Evolutionary conservation across 768 basidiomycete species (phyloP), one percentile per base, ranked within the genome.

Genomic region (Tulasnella sp.): DNA sequence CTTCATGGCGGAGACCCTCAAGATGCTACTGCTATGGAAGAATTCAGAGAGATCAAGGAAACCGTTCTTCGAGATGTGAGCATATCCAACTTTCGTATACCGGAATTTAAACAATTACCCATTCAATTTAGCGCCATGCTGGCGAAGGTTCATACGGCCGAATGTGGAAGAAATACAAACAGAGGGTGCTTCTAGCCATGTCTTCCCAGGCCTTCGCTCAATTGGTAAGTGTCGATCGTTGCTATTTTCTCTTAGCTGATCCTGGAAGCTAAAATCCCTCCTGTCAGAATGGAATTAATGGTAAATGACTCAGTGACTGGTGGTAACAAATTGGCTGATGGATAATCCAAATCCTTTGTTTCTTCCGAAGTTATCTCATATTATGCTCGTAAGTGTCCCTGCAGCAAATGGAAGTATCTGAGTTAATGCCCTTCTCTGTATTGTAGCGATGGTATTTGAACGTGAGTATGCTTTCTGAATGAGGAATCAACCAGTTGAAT

Each of bases 201-300:
- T 87, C 84, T 16, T 88, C 88, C 49, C 92, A 95, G 64, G 85
- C 87, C 35, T 93, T 95, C 66, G 92, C 92, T 37, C 92, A 95
- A 62, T 69, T 95, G 61, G 90, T 89, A 56, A 54, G 86, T 72
- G 4, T 22, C 59, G n/a, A n/a, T n/a, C n/a, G n/a, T n/a, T n/a
- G n/a, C n/a, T n/a, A n/a, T 37, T 51, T 6, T 47, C 44, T 34
- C 12, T 22, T 10, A 31, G 12, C 53, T 29, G 12, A 20, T 25
- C 48, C 31, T 42, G 8, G 20, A 13, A 35, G 24, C 29, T 22
- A 1, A 12, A 20, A 46, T 32, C 41, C n/a, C 41, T 32, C 6
- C n/a, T 28, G 22, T n/a, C 56, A 93, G 88, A 93, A 93, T 63
- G 92, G 91, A 54, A 96, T 95, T 60, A 95, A 92, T 62, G 85